Conservation (phyloP, 1,284 basidiomycete species). For the Papiliotrema laurentii region DNA sequence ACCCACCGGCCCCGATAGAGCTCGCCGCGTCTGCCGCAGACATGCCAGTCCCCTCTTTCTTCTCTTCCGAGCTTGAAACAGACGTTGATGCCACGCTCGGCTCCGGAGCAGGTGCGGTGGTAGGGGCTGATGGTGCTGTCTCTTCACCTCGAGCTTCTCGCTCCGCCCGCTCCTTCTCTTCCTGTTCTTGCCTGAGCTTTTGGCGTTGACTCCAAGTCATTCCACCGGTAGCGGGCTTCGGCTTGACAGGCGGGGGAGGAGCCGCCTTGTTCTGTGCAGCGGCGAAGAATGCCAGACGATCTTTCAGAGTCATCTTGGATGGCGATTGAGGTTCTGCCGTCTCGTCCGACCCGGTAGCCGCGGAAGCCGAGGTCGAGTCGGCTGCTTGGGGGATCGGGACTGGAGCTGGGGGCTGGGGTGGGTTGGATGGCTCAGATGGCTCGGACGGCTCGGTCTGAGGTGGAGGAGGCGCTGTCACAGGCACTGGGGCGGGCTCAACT, state of each 20-base stretch:
- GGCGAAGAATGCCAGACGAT: constrained; percentile 49
- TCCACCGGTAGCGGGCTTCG: constrained; percentile 58
- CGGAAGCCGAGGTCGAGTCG: too few relatives aligned
- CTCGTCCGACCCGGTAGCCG: too few relatives aligned
- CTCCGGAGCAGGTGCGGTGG: constrained; percentile 5
- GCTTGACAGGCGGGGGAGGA: constrained; percentile 58
- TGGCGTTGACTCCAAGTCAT: constrained; percentile 51
- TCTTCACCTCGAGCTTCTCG: constrained; percentile 9
- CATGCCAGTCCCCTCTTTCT: constrained; percentile 52
- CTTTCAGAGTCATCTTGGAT: constrained; percentile 41
- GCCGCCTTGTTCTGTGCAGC: constrained; percentile 32
- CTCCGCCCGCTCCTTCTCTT: constrained; percentile 41
- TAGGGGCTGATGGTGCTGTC: constrained; percentile 12
- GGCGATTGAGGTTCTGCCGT: constrained; percentile 17
- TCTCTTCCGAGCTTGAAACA: constrained; percentile 8
- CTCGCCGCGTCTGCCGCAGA: constrained; percentile 77
- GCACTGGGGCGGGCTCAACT: constrained; percentile 7
- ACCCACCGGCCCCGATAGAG: constrained; percentile 62
- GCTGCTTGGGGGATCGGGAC: constrained; percentile 51
- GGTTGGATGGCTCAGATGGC: constrained; percentile 13
- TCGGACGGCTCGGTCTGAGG: constrained; percentile 23
- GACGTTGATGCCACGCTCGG: too few relatives aligned
- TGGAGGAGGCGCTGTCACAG: constrained; percentile 14
- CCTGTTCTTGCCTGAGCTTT: constrained; percentile 45
- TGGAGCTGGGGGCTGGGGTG: constrained; percentile 45